Evolutionary conservation across 2,329 filamentous ascomycete genomes (phyloP).

Genomic region (Cordyceps cicadae): DNA sequence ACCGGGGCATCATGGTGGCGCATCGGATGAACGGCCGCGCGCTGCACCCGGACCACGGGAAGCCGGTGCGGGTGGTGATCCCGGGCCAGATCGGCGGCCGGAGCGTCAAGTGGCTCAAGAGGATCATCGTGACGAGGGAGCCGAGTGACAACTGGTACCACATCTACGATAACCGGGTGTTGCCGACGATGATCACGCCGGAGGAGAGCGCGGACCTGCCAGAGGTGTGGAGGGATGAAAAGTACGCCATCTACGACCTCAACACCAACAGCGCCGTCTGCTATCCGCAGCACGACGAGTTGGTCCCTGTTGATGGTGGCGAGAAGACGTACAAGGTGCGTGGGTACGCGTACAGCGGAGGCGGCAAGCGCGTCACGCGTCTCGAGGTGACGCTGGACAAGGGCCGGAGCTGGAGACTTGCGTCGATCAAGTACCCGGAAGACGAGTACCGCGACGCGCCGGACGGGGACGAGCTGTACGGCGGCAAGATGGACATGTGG

Average conservation of each 20-base stretch:
- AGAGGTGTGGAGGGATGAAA: conserved; percentile 77
- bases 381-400: conserved; percentile 79
- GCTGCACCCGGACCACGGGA: conserved; percentile 76
- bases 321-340: conserved; percentile 50
- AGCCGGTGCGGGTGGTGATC: conserved; percentile 72
- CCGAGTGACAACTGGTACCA: conserved; percentile 95
- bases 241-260: conserved; percentile 88
- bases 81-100: conserved; percentile 87
- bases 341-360: conserved; percentile 85
- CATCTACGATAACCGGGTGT: conserved; percentile 83
- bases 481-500: conserved; percentile 69
- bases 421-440: conserved; percentile 65
- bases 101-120: conserved; percentile 89
- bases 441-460: conserved; percentile 64
- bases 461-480: conserved; percentile 57
- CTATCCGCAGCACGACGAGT: conserved; percentile 72
- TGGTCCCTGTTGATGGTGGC: conserved; percentile 38
- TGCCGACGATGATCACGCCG: conserved; percentile 78
- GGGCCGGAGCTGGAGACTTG: conserved; percentile 65
- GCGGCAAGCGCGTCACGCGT: conserved; percentile 70
- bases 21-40: conserved; percentile 85
- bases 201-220: conserved; percentile 68
- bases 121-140: conserved; percentile 63
- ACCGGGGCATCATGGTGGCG: conserved; percentile 76
- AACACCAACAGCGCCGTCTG: conserved; percentile 78